Percentiles rank a stretch among this genome's conserved stretches.
These are phyloP conservation scores for Rubus idaeus DNA, from an alignment of 306 rosid species.

Conservation along the genomic window DNA sequence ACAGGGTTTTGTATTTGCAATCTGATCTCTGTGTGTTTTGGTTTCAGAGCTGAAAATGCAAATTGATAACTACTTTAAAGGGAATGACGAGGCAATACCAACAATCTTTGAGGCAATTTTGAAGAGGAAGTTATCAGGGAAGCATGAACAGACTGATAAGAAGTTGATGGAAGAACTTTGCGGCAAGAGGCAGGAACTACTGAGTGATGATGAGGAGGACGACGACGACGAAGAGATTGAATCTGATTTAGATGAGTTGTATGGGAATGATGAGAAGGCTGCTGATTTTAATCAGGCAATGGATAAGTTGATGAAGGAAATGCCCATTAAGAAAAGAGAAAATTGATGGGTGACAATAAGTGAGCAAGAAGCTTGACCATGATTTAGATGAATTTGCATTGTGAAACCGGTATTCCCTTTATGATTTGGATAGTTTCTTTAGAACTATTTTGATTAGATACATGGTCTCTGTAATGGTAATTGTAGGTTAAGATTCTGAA, in stretches of 20 bases:
- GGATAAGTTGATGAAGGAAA: conserved; percentile 7
- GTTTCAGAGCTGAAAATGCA: conserved; percentile 57
- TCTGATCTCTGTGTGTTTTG: neutral
- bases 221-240: conserved; percentile 38
- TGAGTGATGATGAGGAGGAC: conserved; percentile 33
- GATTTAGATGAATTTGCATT: neutral
- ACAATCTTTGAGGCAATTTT: conserved; percentile 67
- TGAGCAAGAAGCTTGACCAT: neutral
- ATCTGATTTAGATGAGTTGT: conserved; percentile 24
- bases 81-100: conserved; percentile 62
- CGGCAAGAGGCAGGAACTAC: conserved; percentile 29
- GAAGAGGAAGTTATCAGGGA: conserved; percentile 54
- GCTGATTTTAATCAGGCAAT: conserved; percentile 11
- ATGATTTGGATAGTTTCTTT: neutral
- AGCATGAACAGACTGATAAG: conserved; percentile 51
- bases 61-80: conserved; percentile 52
- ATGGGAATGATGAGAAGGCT: conserved; percentile 23
- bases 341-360: neutral
- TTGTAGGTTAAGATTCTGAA: neutral
- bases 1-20: neutral
- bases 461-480: neutral
- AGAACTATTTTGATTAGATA: neutral
- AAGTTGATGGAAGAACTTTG: conserved; percentile 58
- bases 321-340: neutral
- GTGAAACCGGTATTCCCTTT: neutral